Conservation (phyloP, 2,329 filamentous ascomycete genomes). For the Allantophomopsis lycopodina region DNA sequence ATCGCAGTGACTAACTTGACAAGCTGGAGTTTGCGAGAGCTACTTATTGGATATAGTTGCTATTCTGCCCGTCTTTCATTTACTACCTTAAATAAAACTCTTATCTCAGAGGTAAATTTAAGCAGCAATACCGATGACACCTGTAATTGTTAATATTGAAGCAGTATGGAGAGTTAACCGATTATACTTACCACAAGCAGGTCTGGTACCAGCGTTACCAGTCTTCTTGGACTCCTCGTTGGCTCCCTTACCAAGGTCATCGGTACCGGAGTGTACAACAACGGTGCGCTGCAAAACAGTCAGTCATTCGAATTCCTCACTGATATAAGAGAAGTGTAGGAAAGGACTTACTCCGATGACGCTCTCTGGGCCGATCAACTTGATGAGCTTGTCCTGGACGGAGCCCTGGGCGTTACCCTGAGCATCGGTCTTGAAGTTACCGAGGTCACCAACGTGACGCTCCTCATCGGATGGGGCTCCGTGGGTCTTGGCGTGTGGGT, state of each 20-base stretch:
- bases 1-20: no score
- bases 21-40: no score
- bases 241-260: constrained; percentile 87
- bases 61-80: no score
- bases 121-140: constrained; percentile 79
- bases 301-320: constrained; percentile 6
- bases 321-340: background rate
- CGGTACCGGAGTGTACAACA: constrained; percentile 87
- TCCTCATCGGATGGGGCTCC: constrained; percentile 70
- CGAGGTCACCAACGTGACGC: constrained; percentile 94
- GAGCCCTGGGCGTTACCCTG: constrained; percentile 83
- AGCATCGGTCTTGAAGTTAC: constrained; percentile 90
- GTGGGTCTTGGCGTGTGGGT: constrained; percentile 87
- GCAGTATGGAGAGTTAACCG: background rate
- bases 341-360: constrained; percentile 64
- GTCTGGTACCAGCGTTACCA: constrained; percentile 84
- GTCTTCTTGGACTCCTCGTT: constrained; percentile 97
- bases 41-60: no score
- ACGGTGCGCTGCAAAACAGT: constrained; percentile 59
- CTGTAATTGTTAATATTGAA: constrained; percentile 22
- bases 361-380: constrained; percentile 93
- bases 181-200: constrained; percentile 69
- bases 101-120: constrained; percentile 26
- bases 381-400: constrained; percentile 68
- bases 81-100: background rate